These are phyloP conservation scores for Xerocomellus dryophilus DNA, from an alignment of 768 basidiomycete genomes.

Conservation along the genomic window DNA sequence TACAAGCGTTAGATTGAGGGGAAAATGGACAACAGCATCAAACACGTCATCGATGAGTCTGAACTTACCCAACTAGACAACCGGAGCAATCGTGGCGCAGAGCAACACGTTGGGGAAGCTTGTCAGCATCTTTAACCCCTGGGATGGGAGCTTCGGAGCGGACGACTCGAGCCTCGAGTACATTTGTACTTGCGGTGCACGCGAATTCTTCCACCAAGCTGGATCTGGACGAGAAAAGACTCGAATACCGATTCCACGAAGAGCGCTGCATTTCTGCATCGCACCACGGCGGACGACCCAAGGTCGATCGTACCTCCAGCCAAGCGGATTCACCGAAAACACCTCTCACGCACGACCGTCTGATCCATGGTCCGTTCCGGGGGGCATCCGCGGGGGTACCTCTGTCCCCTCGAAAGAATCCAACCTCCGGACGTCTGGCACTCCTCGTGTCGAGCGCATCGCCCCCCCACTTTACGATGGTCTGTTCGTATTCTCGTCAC, in stretches of 20 bases:
- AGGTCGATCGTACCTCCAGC: not conserved
- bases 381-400: not conserved
- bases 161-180: not conserved
- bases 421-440: not conserved
- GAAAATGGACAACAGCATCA: not conserved
- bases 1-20: not conserved
- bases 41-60: not conserved
- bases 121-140: not conserved
- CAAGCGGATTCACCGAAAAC: not conserved
- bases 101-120: constrained; percentile 2
- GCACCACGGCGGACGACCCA: not conserved
- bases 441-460: not conserved
- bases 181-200: not conserved
- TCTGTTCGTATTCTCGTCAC: not conserved
- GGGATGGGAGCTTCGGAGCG: not conserved
- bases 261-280: not conserved
- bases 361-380: constrained; percentile 1
- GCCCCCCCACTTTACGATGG: not conserved
- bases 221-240: not conserved
- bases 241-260: not conserved
- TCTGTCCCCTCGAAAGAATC: not conserved
- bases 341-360: not conserved
- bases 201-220: not conserved
- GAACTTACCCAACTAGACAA: not conserved
- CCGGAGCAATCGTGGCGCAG: not conserved